Evolutionary conservation across 208 protist genomes (phyloP).

Genomic region (Crithidia acanthocephali): DNA sequence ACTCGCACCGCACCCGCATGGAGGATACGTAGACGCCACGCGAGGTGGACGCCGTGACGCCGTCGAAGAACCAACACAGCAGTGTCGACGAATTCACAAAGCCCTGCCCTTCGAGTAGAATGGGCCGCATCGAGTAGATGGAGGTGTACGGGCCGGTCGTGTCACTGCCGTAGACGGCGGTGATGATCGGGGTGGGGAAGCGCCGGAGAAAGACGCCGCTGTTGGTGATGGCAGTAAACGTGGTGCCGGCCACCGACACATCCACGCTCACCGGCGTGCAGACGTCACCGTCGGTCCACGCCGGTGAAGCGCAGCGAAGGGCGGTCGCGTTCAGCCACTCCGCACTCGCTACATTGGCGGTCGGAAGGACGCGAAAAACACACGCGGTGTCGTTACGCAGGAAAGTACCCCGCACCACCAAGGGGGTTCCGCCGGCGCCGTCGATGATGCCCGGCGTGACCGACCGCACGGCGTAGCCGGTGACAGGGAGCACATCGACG

Average conservation of each 20-base stretch:
- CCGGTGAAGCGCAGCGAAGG: constrained; percentile 16
- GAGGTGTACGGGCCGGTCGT: constrained; percentile 20
- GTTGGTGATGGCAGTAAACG: background rate
- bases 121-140: background rate
- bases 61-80: constrained; percentile 31
- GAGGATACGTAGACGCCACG: constrained; percentile 22
- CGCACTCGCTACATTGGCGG: background rate
- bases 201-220: constrained; percentile 14
- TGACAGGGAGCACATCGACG: constrained; percentile 13
- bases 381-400: constrained; percentile 19
- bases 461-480: constrained; percentile 29
- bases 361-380: background rate
- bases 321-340: constrained; percentile 14
- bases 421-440: constrained; percentile 15
- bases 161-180: background rate
- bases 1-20: constrained; percentile 25
- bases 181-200: constrained; percentile 9
- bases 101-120: constrained; percentile 23
- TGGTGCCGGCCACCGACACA: background rate
- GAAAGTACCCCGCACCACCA: constrained; percentile 37
- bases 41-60: constrained; percentile 1
- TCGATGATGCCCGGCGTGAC: constrained; percentile 29
- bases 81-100: constrained; percentile 15
- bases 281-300: background rate
- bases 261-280: constrained; percentile 7